A percentile compares a stretch with the other conserved stretches of the same genome.
Conservation (phyloP, 768 basidiomycete species). For the Clavaria fumosa region DNA sequence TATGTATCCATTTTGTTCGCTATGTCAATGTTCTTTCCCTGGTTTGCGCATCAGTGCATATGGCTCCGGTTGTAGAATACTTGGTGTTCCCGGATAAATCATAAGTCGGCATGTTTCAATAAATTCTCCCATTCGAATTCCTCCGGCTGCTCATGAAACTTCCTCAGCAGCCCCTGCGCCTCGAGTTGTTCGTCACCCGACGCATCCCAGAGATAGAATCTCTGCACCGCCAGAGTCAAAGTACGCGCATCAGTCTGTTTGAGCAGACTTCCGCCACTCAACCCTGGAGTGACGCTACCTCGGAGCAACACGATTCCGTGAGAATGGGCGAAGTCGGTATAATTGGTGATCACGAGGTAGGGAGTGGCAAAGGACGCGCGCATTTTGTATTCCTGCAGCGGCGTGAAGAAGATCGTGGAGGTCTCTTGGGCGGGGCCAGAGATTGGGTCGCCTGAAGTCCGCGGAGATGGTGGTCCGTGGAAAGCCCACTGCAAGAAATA, state of each 20-base stretch:
- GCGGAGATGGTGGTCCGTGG: slow-evolving; percentile 53
- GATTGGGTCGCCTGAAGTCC: slow-evolving; percentile 27
- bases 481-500: slow-evolving; percentile 86
- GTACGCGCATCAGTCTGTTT: slow-evolving; percentile 74
- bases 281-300: slow-evolving; percentile 73
- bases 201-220: slow-evolving; percentile 71
- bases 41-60: no score
- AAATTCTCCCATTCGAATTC: slow-evolving; percentile 77
- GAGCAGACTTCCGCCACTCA: slow-evolving; percentile 33
- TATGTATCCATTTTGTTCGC: no score
- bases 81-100: no score
- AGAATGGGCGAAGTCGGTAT: slow-evolving; percentile 71
- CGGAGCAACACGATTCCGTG: slow-evolving; percentile 77
- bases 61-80: no score
- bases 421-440: slow-evolving; percentile 22
- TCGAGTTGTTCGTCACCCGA: slow-evolving; percentile 19
- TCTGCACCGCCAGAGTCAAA: slow-evolving; percentile 66
- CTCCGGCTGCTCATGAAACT: slow-evolving; percentile 65
- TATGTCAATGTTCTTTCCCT: no score
- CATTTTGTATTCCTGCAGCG: slow-evolving; percentile 85
- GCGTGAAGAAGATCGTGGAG: slow-evolving; percentile 82
- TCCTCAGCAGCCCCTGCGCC: slow-evolving; percentile 37
- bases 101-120: slow-evolving; percentile 43
- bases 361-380: slow-evolving; percentile 79
- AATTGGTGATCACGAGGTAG: slow-evolving; percentile 79